Percentiles rank a stretch among this genome's conserved stretches.
These are phyloP conservation scores for Isoetes taiwanensis DNA, from an alignment of 75 land plant species.

Conservation along the genomic window DNA sequence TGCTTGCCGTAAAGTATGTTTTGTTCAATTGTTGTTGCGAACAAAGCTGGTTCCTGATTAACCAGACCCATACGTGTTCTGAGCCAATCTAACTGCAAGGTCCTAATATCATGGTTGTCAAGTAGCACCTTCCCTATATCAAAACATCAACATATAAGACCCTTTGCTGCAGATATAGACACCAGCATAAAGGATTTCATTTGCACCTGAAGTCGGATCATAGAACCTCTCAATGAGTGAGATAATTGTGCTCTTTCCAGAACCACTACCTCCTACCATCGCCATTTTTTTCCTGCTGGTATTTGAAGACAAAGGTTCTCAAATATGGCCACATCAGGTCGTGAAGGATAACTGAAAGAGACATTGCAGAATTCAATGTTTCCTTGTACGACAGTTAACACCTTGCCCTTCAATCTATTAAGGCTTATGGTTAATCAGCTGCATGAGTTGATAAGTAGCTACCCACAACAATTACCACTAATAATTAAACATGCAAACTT, in stretches of 20 bases:
- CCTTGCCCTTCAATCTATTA: not conserved
- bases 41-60: constrained; percentile 14
- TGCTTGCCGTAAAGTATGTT: constrained; percentile 15
- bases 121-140: constrained; percentile 4
- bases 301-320: not conserved
- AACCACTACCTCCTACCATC: constrained; percentile 5
- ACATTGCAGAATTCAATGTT: not conserved
- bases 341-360: not conserved
- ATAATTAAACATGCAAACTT: too few relatives aligned
- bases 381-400: not conserved
- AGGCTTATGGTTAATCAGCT: constrained; percentile 1
- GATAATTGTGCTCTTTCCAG: not conserved
- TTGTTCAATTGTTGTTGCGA: not conserved
- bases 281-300: constrained; percentile 4
- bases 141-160: too few relatives aligned
- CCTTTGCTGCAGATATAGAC: too few relatives aligned
- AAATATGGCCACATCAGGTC: not conserved
- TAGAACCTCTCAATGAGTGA: not conserved
- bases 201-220: not conserved
- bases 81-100: constrained; percentile 10
- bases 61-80: constrained; percentile 4
- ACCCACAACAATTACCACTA: too few relatives aligned
- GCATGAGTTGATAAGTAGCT: too few relatives aligned
- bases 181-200: too few relatives aligned
- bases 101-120: constrained; percentile 11